Base-by-base conservation (phyloP, 257 asterid species). In the Perilla frutescens region DNA sequence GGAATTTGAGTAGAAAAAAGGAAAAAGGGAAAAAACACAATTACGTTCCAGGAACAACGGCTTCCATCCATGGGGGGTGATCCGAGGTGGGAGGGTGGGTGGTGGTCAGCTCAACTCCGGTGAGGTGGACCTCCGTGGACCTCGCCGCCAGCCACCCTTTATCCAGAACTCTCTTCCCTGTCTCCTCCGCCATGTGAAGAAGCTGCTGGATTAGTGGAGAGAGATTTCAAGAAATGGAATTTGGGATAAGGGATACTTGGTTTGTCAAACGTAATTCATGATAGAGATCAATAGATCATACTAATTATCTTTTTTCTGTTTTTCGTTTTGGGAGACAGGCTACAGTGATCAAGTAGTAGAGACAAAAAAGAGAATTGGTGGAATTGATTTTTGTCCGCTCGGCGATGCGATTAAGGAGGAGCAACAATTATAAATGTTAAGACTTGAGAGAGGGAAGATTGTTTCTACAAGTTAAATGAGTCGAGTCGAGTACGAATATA, bases 21-120 rank as follows among this genome's bases (percentile, higher is more conserved):
- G 2, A 50, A 12, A 69, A 3, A 1, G 41, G 1, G 26, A 20
- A 20, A 20, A 20, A 20, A 20, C 26, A 20, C 32, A 26, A 77
- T 86, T 86, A 94, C 99, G 97, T 95, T 91, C 98, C 99, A 70
- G 99, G 99, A 60, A 95, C 80, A 14, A 80, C 87, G 36, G 99
- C 99, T 79, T 91, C 89, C 84, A 91, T 87, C 99, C 99, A 95
- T 5, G 96, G 92, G 49, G 86, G 39, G 32, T 88, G 83, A 41
- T 66, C 78, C 6, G 92, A 48, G 15, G 89, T 80, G 53, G 98
- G 99, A 43, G 96, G 96, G 14, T 80, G 75, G 57, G 86, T 86
- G 77, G 99, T 95, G 73, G 98, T 91, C 70, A 95, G 93, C 81
- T 91, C 81, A 69, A 83, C 84, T 68, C 98, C 99, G 67, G 90